Conservation (phyloP, 169 alveolate genomes). For the Cardiosporidium cionae region DNA sequence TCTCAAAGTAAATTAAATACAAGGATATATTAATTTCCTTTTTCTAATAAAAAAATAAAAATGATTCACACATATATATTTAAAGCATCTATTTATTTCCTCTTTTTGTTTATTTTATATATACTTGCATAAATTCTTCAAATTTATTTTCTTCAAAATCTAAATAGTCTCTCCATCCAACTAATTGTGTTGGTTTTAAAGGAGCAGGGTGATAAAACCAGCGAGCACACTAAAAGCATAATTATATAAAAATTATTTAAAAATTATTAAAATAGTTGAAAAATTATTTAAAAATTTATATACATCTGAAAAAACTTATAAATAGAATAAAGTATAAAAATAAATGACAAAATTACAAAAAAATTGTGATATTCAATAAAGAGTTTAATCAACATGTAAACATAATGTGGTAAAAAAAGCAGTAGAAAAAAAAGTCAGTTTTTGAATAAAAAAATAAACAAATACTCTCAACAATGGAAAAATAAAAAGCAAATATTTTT, state of each 20-base stretch:
- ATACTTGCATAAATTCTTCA: no score
- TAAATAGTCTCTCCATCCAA: conserved; percentile 34
- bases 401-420: no score
- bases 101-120: no score
- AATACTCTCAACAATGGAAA: no score
- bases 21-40: background rate
- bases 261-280: no score
- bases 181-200: conserved; percentile 23
- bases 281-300: background rate
- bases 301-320: background rate
- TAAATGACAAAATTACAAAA: background rate
- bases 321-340: background rate
- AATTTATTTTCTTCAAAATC: conserved; percentile 30
- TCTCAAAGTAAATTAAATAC: background rate
- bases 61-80: background rate
- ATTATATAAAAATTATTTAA: background rate
- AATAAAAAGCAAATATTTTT: no score
- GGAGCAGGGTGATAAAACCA: conserved; percentile 42
- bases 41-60: background rate
- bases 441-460: no score
- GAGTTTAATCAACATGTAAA: no score
- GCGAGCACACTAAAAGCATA: conserved; percentile 13
- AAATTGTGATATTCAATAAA: background rate
- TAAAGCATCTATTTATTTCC: no score
- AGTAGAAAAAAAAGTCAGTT: no score